Evolutionary conservation across 177 flowering plant species (phyloP).

Genomic region (Telopea speciosissima): DNA sequence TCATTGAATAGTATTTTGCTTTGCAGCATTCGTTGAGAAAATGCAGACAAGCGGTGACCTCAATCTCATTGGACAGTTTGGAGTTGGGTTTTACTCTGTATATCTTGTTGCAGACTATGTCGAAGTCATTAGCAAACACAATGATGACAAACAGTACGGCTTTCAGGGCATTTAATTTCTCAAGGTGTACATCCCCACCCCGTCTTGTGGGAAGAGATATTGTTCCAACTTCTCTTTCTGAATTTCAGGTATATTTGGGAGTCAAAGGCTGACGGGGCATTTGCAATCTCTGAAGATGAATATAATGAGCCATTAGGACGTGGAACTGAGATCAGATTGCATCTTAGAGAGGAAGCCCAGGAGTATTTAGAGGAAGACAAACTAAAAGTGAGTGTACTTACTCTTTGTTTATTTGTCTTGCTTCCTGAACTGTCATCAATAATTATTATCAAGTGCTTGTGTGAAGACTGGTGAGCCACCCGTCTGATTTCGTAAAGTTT

Average conservation of each 20-base stretch:
- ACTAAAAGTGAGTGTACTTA: background rate
- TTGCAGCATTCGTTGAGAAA: constrained; percentile 5
- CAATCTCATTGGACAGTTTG: constrained; percentile 8
- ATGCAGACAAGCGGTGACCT: constrained; percentile 3
- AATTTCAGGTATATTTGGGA: constrained; percentile 6
- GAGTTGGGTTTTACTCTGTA: constrained; percentile 8
- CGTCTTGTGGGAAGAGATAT: background rate
- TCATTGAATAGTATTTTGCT: background rate
- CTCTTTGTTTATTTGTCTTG: background rate
- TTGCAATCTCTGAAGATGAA: constrained; percentile 4
- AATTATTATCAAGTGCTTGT: background rate
- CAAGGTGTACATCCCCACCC: background rate
- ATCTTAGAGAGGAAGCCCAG: constrained; percentile 3
- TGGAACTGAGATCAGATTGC: constrained; percentile 9
- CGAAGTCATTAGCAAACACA: constrained; percentile 4
- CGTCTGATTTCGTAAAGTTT: background rate
- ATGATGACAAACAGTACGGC: constrained; percentile 5
- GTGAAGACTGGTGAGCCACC: background rate
- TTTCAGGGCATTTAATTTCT: background rate
- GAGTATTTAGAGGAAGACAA: constrained; percentile 5
- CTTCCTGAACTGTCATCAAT: background rate
- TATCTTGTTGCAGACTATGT: constrained; percentile 9
- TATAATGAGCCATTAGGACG: constrained; percentile 3
- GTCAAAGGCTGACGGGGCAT: constrained; percentile 5
- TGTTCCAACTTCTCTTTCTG: background rate